These are phyloP conservation scores for Starmerella apicola DNA, from an alignment of 805 yeast species.

Conservation along the genomic window DNA sequence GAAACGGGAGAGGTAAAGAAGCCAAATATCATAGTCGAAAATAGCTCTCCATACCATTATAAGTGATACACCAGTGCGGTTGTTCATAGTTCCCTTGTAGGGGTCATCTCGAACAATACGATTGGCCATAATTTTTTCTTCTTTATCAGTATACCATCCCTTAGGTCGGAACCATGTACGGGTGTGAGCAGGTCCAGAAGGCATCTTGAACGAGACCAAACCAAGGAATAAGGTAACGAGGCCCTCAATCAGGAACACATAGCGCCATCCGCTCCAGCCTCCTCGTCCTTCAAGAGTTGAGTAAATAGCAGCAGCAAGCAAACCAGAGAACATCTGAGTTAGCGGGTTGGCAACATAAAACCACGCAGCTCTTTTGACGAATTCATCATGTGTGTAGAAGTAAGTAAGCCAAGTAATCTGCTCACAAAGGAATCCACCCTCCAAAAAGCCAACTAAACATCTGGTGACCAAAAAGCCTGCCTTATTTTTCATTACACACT, in stretches of 20 bases:
- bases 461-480: constrained; percentile 38
- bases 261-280: constrained; percentile 48
- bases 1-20: constrained; percentile 40
- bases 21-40: constrained; percentile 43
- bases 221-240: constrained; percentile 44
- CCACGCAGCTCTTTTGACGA: constrained; percentile 44
- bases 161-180: constrained; percentile 37
- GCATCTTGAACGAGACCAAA: constrained; percentile 37
- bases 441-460: constrained; percentile 41
- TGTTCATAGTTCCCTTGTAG: constrained; percentile 50
- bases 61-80: constrained; percentile 39
- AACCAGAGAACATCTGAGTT: constrained; percentile 35
- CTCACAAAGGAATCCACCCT: constrained; percentile 64
- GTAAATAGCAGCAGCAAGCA: constrained; percentile 44
- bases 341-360: constrained; percentile 47
- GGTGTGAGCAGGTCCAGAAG: constrained; percentile 43
- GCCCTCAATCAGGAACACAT: constrained; percentile 58
- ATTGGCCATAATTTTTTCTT: constrained; percentile 48
- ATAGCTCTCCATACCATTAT: constrained; percentile 33
- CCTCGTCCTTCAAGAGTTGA: constrained; percentile 35
- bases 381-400: constrained; percentile 48
- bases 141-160: constrained; percentile 44
- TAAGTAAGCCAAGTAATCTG: constrained; percentile 51
- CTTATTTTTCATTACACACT: constrained; percentile 34
- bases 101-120: constrained; percentile 54